Percentiles rank a stretch among this genome's conserved stretches.
Conservation (phyloP, 352 stramenopile species). For the Globisporangium okanoganense region DNA sequence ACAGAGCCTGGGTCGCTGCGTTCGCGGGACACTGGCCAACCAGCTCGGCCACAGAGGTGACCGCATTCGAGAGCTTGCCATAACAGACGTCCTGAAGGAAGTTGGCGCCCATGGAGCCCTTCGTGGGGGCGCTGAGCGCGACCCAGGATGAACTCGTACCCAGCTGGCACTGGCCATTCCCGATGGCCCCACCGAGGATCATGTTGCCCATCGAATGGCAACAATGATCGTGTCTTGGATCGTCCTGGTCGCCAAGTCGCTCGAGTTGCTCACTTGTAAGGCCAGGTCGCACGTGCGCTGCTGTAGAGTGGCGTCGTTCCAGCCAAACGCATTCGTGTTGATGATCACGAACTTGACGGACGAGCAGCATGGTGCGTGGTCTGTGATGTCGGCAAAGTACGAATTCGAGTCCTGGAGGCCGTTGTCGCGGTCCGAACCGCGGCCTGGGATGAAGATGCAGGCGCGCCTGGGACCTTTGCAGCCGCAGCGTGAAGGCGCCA, state of each 20-base stretch:
- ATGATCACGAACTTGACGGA: slow-evolving; percentile 45
- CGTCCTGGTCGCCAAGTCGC: slow-evolving; percentile 24
- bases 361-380: slow-evolving; percentile 59
- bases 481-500: slow-evolving; percentile 22
- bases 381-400: slow-evolving; percentile 45
- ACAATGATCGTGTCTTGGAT: slow-evolving; percentile 65
- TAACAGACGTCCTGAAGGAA: slow-evolving; percentile 30
- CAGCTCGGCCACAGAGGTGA: slow-evolving; percentile 25
- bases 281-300: slow-evolving; percentile 32
- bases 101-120: slow-evolving; percentile 40
- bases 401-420: slow-evolving; percentile 29
- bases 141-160: slow-evolving; percentile 26
- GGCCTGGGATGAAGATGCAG: slow-evolving; percentile 59
- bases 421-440: slow-evolving; percentile 29
- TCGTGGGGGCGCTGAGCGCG: slow-evolving; percentile 33
- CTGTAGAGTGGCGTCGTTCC: slow-evolving; percentile 38
- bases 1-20: slow-evolving; percentile 21
- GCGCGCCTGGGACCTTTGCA: slow-evolving; percentile 34
- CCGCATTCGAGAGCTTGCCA: slow-evolving; percentile 15
- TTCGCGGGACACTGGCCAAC: slow-evolving; percentile 31
- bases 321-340: slow-evolving; percentile 42
- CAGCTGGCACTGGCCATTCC: slow-evolving; percentile 11
- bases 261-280: slow-evolving; percentile 33
- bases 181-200: slow-evolving; percentile 32
- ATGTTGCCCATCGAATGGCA: slow-evolving; percentile 67